Base-by-base conservation (phyloP, 371 early-diverging fungal species). In the Syncephalastrum racemosum region DNA sequence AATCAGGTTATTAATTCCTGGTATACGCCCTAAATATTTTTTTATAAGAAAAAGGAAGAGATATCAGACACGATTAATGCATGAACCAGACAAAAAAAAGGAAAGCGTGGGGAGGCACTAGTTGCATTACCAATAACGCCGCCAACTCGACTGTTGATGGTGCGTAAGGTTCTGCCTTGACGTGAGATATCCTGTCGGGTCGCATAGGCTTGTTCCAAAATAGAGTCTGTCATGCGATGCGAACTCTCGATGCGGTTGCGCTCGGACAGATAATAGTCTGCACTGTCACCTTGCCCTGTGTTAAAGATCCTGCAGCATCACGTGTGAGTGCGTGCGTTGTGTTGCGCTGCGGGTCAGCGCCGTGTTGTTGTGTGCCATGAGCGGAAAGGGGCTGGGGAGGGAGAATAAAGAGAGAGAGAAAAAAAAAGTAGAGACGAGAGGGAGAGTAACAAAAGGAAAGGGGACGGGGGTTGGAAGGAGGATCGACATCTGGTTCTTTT, bases 201-300 rank as follows among this genome's bases (percentile, higher is more conserved):
- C 27, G 77, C 79, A 58, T 83, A 81, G 0, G 87, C 87, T 75
- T 85, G 84, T 84, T 87, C 83, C 25, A 88, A 64, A 18, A 87
- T 80, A 67, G 73, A 77, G 63, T 88, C 89, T 16, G 86, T 85
- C 78, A 87, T 79, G 7, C 75, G 66, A 66, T 86, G 85, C 23
- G 86, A 72, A 7, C 66, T 58, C 44, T 88, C 86, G 24, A 88
- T 80, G 31, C 79, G 65, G 50, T 73, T 73, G 27, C 89, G 74
- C 43, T 88, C 89, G 16, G 73, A 77, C 45, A 88, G 57, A 52
- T 85, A 73, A 60, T 81, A 80, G 43, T 87, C 86, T 44, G 71
- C 56, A 56, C 58, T 69, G 41, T 67, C 66, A 43, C 67, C 64
- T 46, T 65, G 69, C 40, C 64, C 60, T 10, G 80, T 61, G 53